Base-by-base conservation (phyloP, 306 rosid genomes). In the Prunus mume region DNA sequence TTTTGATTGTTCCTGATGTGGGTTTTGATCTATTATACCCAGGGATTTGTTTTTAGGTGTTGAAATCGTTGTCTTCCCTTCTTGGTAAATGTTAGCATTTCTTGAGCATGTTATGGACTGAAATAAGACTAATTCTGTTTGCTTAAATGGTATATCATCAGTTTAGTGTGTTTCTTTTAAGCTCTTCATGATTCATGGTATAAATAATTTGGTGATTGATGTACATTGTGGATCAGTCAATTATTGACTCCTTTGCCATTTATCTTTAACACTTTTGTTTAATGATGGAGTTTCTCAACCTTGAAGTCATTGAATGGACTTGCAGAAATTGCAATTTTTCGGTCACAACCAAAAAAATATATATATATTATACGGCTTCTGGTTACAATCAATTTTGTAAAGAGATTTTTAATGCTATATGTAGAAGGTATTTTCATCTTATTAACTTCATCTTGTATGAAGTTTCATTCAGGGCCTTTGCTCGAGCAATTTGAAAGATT, bases 1-100 rank as follows among this genome's bases (percentile, higher is more conserved):
- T 73, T 73, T 68, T 68, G 79, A 22, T 74, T 68, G 63, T 69
- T 64, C 64, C 57, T 78, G 80, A 28, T 75, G 41, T 70, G 75
- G 77, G 74, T 64, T 78, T 54, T 75, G 32, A 72, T 52, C 63
- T 51, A 75, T 27, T 24, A 47, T 64, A 62, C n/a, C 61, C 28
- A 12, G 28, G 14, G 60, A 45, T 19, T 45, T 46, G 43, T 60
- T 18, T 45, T 18, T 45, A 12, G 69, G 56, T 46, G 49, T 62
- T 47, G 49, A 61, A 62, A 61, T 18, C 32, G 12, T 20, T 60
- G 22, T 18, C n/a, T 22, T 65, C 20, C 5, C 69, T 14, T 65
- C 69, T 64, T 32, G 69, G 49, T 30, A 64, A 17, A 64, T 32
- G 46, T 34, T 64, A 64, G 22, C 58, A 7, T 74, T 57, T 46